These are phyloP conservation scores for Seiridium unicorne DNA, from an alignment of 2,329 filamentous ascomycete species.

Conservation along the genomic window DNA sequence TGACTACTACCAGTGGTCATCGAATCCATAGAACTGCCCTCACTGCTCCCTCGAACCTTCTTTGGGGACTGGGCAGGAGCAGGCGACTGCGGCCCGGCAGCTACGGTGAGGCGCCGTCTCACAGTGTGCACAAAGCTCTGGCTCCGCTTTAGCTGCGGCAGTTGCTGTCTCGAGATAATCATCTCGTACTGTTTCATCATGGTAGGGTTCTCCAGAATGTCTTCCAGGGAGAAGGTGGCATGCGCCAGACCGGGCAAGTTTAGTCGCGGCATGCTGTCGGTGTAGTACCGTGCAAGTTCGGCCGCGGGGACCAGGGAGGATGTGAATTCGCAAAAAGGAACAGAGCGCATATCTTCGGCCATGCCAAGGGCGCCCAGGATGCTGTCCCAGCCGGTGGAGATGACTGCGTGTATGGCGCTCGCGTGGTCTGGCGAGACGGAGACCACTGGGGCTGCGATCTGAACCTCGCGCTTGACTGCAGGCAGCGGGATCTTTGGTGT, in stretches of 20 bases:
- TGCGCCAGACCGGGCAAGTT: slow-evolving; percentile 34
- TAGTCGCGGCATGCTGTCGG: slow-evolving; percentile 36
- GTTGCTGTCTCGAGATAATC: slow-evolving; percentile 27
- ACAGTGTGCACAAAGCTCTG: slow-evolving; percentile 20
- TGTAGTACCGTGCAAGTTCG: slow-evolving; percentile 44
- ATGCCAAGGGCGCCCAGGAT: slow-evolving; percentile 40
- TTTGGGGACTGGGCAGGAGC: not conserved
- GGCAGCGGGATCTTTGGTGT: slow-evolving; percentile 42
- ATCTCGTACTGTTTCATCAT: slow-evolving; percentile 47
- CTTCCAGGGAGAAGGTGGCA: slow-evolving; percentile 39
- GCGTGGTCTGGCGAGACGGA: slow-evolving; percentile 39
- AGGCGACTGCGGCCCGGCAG: slow-evolving; percentile 5
- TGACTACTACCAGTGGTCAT: slow-evolving; percentile 25
- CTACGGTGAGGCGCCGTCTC: slow-evolving; percentile 17
- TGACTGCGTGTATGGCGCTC: slow-evolving; percentile 36
- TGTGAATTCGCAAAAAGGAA: slow-evolving; percentile 51
- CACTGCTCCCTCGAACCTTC: slow-evolving; percentile 11
- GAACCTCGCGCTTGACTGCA: slow-evolving; percentile 19
- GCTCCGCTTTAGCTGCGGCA: slow-evolving; percentile 15
- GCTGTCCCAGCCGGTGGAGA: slow-evolving; percentile 43
- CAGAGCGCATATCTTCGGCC: slow-evolving; percentile 40
- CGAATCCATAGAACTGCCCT: slow-evolving; percentile 24
- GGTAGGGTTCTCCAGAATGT: slow-evolving; percentile 49
- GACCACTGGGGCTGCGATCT: slow-evolving; percentile 18
- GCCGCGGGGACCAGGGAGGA: slow-evolving; percentile 48